Evolutionary conservation across 768 basidiomycete species (phyloP).

Genomic region (Russula vinacea): DNA sequence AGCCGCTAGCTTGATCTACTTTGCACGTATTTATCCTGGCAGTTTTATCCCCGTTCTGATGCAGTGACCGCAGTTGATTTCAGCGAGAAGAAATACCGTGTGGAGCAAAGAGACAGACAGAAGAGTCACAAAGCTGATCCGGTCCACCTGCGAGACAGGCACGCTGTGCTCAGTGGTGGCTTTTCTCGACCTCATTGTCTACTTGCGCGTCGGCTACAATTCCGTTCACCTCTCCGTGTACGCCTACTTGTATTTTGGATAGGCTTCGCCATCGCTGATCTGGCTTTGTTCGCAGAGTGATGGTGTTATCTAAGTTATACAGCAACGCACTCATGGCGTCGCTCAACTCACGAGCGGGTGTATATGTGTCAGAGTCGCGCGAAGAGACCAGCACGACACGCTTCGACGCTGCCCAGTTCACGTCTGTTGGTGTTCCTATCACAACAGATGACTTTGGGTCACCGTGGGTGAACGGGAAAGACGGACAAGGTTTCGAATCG

Average conservation of each 20-base stretch:
- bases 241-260: not conserved
- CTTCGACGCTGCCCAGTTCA: conserved; percentile 2
- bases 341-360: conserved; percentile 9
- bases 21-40: not conserved
- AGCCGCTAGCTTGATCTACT: conserved; percentile 13
- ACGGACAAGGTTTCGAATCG: not conserved
- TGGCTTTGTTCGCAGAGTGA: not conserved
- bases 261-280: not conserved
- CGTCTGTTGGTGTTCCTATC: not conserved
- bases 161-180: not conserved
- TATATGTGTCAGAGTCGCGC: not conserved
- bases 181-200: conserved; percentile 3
- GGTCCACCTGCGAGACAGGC: conserved; percentile 11
- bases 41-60: not conserved
- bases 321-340: conserved; percentile 19
- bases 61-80: not conserved
- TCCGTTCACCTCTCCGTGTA: not conserved
- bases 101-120: not conserved
- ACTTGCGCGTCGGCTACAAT: not conserved
- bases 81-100: not conserved
- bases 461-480: not conserved
- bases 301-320: conserved; percentile 14
- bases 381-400: not conserved
- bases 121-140: conserved; percentile 9
- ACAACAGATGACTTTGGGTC: too few relatives aligned